phyloP scores from a whole-genome alignment of 163 green algal genomes.

The Scenedesmus sp. region DNA sequence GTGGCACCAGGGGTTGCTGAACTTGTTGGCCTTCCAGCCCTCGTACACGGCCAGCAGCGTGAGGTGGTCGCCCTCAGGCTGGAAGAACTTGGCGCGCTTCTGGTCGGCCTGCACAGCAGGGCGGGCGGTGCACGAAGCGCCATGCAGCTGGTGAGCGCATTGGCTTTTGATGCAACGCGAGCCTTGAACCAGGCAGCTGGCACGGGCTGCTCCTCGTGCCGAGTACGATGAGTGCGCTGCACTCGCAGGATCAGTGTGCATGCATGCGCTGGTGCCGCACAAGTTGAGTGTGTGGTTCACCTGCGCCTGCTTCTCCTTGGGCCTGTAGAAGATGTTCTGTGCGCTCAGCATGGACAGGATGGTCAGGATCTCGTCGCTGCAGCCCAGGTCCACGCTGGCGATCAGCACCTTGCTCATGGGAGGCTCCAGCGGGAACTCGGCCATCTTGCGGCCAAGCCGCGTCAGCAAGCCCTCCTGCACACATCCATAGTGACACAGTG shows the following conservation, averaged over 20 bases:
- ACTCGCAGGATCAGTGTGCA: too few species aligned
- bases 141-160: too few species aligned
- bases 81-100: slow-evolving; percentile 97
- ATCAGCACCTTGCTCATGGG: slow-evolving; percentile 98
- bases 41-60: slow-evolving; percentile 98
- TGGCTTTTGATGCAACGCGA: too few species aligned
- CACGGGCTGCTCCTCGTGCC: too few species aligned
- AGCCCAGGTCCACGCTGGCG: slow-evolving; percentile 96
- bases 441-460: slow-evolving; percentile 98
- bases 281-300: slow-evolving; percentile 32
- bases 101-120: slow-evolving; percentile 87
- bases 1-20: slow-evolving; percentile 96
- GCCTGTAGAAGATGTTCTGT: slow-evolving; percentile 99
- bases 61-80: slow-evolving; percentile 98
- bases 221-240: too few species aligned
- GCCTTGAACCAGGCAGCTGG: too few species aligned
- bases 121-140: background rate
- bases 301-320: slow-evolving; percentile 95
- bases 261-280: too few species aligned
- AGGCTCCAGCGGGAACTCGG: slow-evolving; percentile 98
- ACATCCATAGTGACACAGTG: background rate
- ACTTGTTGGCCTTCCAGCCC: slow-evolving; percentile 97
- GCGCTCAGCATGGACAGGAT: slow-evolving; percentile 96
- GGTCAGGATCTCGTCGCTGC: slow-evolving; percentile 97
- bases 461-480: slow-evolving; percentile 92